Percentiles rank a stretch among this genome's conserved stretches.
Conservation (phyloP, 257 asterid species). For the Gentiana straminea region DNA sequence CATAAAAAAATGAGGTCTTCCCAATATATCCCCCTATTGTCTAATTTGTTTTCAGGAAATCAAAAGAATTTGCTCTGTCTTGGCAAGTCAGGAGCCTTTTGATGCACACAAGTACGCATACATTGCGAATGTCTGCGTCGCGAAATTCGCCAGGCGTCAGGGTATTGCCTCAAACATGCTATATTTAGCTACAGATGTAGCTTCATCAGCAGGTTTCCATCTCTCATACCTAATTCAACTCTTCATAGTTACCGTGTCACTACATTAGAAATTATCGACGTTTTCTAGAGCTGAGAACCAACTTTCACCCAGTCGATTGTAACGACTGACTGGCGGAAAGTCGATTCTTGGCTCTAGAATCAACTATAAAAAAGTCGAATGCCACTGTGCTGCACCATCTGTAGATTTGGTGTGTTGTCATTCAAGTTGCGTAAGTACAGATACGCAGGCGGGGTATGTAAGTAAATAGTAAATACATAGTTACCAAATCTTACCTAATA, state of each 20-base stretch:
- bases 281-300: background rate
- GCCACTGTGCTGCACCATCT: slow-evolving; percentile 1
- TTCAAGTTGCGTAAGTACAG: too few species aligned
- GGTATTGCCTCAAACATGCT: slow-evolving; percentile 85
- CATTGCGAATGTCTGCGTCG: slow-evolving; percentile 81
- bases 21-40: too few species aligned
- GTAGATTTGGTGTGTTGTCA: background rate
- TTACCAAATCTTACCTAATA: too few species aligned
- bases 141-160: slow-evolving; percentile 85
- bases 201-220: slow-evolving; percentile 44
- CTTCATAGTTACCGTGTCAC: slow-evolving; percentile 1
- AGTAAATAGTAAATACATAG: too few species aligned
- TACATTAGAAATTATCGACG: background rate
- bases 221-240: background rate
- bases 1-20: too few species aligned
- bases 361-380: background rate
- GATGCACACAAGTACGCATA: slow-evolving; percentile 70
- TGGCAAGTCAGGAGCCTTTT: slow-evolving; percentile 50
- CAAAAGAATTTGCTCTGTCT: slow-evolving; percentile 24
- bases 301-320: too few species aligned
- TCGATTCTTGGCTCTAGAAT: too few species aligned
- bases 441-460: too few species aligned
- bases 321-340: too few species aligned
- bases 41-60: too few species aligned
- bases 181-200: slow-evolving; percentile 62